Conservation (phyloP, 139 green algal species). For the Yamagishiella unicocca region DNA sequence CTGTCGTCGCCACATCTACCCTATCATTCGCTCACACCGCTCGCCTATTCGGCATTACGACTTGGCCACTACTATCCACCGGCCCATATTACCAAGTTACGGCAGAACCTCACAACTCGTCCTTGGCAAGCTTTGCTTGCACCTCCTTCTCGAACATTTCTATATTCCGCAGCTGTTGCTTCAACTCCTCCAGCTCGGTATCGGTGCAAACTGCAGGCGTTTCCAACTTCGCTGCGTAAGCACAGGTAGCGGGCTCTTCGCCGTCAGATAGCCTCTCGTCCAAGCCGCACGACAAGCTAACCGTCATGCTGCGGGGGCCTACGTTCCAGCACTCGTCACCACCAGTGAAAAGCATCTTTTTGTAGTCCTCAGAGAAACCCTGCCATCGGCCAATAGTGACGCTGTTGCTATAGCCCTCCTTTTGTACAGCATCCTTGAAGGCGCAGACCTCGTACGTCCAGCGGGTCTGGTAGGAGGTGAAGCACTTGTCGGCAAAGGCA, state of each 20-base stretch:
- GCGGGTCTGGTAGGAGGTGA: slow-evolving; percentile 33
- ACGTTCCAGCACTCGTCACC: slow-evolving; percentile 84
- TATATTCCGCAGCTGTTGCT: slow-evolving; percentile 43
- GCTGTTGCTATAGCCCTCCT: slow-evolving; percentile 64
- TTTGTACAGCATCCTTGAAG: slow-evolving; percentile 78
- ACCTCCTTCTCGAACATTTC: slow-evolving; percentile 49
- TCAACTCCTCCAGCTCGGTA: slow-evolving; percentile 38
- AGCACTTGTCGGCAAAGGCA: slow-evolving; percentile 35
- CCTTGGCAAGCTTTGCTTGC: slow-evolving; percentile 39
- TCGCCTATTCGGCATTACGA: neutral
- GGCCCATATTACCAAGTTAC: too few relatives aligned
- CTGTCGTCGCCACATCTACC: too few relatives aligned
- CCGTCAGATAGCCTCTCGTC: slow-evolving; percentile 72
- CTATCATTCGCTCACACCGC: neutral
- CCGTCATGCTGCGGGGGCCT: slow-evolving; percentile 72
- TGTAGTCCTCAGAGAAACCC: slow-evolving; percentile 67
- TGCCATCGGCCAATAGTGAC: slow-evolving; percentile 78
- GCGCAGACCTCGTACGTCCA: slow-evolving; percentile 72
- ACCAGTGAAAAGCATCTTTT: slow-evolving; percentile 60
- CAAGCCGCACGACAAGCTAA: slow-evolving; percentile 75
- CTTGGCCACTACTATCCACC: neutral
- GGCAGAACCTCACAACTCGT: slow-evolving; percentile 30
- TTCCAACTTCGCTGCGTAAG: slow-evolving; percentile 75
- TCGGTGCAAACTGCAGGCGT: slow-evolving; percentile 79
- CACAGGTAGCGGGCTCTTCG: slow-evolving; percentile 83